Evolutionary conservation across 345 rosid genomes (phyloP).

Genomic region (Syzygium jambos): DNA sequence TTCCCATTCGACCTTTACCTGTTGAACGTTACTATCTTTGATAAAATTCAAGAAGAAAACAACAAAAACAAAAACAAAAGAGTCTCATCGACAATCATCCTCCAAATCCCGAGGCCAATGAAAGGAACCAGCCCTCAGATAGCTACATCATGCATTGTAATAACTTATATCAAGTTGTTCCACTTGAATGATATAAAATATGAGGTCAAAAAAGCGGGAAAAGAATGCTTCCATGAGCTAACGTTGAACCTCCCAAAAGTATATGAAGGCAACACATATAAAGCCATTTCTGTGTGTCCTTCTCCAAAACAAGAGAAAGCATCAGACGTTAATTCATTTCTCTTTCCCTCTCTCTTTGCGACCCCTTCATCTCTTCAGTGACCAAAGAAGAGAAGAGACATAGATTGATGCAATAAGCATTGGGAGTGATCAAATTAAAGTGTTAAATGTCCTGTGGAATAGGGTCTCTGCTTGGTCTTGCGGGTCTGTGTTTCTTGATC

Average conservation of each 20-base stretch:
- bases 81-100: background rate
- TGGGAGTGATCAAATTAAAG: background rate
- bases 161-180: background rate
- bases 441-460: background rate
- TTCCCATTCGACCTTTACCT: background rate
- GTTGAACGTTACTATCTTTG: background rate
- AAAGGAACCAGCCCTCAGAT: background rate
- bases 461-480: slow-evolving; percentile 12
- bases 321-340: background rate
- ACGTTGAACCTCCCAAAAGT: background rate
- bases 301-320: background rate
- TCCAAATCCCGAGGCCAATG: background rate
- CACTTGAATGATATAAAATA: background rate
- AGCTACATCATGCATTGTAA: background rate
- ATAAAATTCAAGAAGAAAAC: background rate
- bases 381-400: background rate
- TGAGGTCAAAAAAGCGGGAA: background rate
- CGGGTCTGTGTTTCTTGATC: slow-evolving; percentile 10
- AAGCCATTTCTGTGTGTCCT: background rate
- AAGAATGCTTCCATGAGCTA: background rate
- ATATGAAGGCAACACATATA: background rate
- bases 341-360: background rate
- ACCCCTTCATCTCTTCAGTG: background rate
- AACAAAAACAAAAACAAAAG: background rate
- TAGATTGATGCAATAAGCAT: background rate